Evolutionary conservation across 2,329 filamentous ascomycete species (phyloP).

Genomic region (Metarhizium album): DNA sequence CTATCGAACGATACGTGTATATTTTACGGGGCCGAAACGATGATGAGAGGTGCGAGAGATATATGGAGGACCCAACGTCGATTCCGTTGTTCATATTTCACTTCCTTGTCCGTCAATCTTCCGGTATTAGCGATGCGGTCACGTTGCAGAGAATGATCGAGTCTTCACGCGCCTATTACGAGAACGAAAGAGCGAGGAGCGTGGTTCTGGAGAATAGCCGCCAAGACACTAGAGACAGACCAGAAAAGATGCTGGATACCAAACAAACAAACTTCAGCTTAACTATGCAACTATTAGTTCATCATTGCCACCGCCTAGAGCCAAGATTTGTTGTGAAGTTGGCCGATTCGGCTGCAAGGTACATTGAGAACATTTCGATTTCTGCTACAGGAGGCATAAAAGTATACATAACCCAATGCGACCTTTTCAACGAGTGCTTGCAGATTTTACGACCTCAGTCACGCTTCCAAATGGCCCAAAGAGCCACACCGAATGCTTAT

Average conservation of each 20-base stretch:
- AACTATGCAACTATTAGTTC: conserved; percentile 16
- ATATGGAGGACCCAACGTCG: conserved; percentile 14
- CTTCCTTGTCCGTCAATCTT: conserved; percentile 18
- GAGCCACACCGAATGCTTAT: conserved; percentile 19
- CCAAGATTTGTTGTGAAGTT: conserved; percentile 22
- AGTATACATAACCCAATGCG: conserved; percentile 18
- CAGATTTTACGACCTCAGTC: conserved; percentile 16
- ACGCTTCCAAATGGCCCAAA: conserved; percentile 14
- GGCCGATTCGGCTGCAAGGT: conserved; percentile 16
- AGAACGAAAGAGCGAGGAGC: neutral
- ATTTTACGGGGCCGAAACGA: conserved; percentile 20
- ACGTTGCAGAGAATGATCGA: conserved; percentile 18
- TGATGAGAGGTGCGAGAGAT: conserved; percentile 20
- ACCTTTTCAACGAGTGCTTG: conserved; percentile 21
- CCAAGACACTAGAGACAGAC: too few species aligned
- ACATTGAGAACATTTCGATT: conserved; percentile 15
- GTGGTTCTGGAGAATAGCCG: neutral
- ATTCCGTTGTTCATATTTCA: conserved; percentile 20
- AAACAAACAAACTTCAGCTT: conserved; percentile 14
- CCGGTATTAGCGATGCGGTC: conserved; percentile 14
- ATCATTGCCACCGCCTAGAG: conserved; percentile 22
- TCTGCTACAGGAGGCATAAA: conserved; percentile 8
- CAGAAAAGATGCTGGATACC: conserved; percentile 7
- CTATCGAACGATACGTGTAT: conserved; percentile 17
- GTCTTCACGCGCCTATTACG: conserved; percentile 13